Evolutionary conservation across 78 protist genomes (phyloP).

Genomic region (Emiliania huxleyi): DNA sequence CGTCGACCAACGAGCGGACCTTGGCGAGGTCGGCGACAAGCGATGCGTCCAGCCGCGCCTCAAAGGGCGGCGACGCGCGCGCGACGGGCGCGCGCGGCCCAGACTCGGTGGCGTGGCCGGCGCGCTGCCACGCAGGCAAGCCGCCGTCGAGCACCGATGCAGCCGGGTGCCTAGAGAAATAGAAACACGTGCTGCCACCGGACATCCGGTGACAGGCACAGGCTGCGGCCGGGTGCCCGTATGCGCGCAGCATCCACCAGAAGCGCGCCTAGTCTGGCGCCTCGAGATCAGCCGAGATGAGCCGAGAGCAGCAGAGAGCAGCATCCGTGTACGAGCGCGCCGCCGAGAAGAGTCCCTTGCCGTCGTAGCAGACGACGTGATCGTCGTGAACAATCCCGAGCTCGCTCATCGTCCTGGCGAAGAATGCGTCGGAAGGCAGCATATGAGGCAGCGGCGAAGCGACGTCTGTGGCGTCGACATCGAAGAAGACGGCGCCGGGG

Average conservation of each 20-base stretch:
- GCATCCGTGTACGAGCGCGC: no score
- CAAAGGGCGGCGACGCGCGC: neutral
- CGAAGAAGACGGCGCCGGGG: slow-evolving; percentile 6
- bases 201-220: no score
- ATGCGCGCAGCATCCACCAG: slow-evolving; percentile 28
- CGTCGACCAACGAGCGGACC: neutral
- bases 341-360: slow-evolving; percentile 24
- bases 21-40: neutral
- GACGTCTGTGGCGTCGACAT: neutral
- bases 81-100: neutral
- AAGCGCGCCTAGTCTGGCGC: no score
- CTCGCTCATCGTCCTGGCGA: neutral
- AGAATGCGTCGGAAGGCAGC: neutral
- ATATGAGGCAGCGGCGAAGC: neutral
- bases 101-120: neutral
- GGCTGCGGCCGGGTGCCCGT: no score
- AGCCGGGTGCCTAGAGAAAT: neutral
- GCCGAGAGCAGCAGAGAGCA: no score
- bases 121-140: neutral
- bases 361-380: slow-evolving; percentile 20
- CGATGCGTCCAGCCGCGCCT: neutral
- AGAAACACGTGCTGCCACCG: no score
- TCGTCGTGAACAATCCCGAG: neutral
- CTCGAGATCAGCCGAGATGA: no score
- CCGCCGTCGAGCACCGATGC: slow-evolving; percentile 29